Evolutionary conservation across 345 rosid species (phyloP).

Genomic region (Citrus hindsii): DNA sequence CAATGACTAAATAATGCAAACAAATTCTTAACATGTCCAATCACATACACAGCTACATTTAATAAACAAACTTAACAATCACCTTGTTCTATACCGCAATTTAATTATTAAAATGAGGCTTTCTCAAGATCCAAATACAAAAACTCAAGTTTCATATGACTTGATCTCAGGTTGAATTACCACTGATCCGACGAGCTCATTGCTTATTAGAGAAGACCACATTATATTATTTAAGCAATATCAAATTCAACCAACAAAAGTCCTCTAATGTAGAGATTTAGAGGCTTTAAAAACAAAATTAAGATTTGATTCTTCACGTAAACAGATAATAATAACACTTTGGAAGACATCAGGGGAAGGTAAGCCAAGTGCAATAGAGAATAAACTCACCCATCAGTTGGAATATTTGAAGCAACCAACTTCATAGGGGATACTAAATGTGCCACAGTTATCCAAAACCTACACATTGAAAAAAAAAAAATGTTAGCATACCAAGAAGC

Average conservation of each 20-base stretch:
- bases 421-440: slow-evolving; percentile 18
- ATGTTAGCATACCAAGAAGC: background rate
- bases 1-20: background rate
- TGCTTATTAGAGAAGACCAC: background rate
- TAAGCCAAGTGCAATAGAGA: background rate
- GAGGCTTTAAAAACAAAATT: background rate
- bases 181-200: background rate
- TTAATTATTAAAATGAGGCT: background rate
- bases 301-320: background rate
- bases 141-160: background rate
- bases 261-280: background rate
- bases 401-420: slow-evolving; percentile 17
- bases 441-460: slow-evolving; percentile 29
- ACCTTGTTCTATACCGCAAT: background rate
- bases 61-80: background rate
- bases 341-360: background rate
- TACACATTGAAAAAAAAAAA: background rate
- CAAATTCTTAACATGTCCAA: background rate
- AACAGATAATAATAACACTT: background rate
- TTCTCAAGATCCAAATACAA: background rate
- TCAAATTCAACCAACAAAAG: background rate
- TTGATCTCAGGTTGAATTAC: background rate
- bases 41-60: background rate
- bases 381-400: slow-evolving; percentile 31
- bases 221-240: background rate